A percentile compares a stretch with the other conserved stretches of the same genome.
Evolutionary conservation across 345 rosid genomes (phyloP).

Genomic region (Camelina laxa): DNA sequence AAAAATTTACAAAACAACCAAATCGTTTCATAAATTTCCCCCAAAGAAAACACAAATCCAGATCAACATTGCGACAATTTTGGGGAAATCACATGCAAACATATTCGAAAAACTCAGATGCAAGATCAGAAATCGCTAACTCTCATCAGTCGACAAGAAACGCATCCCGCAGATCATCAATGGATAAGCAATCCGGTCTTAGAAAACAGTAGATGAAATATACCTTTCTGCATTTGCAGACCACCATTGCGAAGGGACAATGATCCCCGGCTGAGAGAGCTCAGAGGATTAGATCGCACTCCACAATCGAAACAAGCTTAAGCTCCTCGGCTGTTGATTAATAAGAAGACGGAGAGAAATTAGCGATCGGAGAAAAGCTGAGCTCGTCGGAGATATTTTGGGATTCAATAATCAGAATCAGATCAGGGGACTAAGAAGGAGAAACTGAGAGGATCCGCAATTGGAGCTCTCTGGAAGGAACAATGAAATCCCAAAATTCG

Average conservation of each 20-base stretch:
- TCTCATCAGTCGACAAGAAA: no score
- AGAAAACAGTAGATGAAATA: not conserved
- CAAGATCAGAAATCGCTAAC: no score
- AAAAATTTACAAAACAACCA: conserved; percentile 4
- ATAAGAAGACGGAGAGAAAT: no score
- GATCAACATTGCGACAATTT: not conserved
- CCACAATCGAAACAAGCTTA: conserved; percentile 8
- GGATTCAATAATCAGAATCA: conserved; percentile 1
- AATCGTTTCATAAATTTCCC: not conserved
- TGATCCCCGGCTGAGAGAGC: not conserved
- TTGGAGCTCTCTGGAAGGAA: not conserved
- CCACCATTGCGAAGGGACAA: conserved; percentile 62
- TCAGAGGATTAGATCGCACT: conserved; percentile 5
- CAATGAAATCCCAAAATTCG: not conserved
- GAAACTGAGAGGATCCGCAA: conserved; percentile 24
- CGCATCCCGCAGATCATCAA: not conserved
- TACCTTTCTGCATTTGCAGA: conserved; percentile 96
- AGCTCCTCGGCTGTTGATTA: not conserved
- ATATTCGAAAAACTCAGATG: no score
- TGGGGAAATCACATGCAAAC: no score
- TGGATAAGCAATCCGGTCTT: not conserved
- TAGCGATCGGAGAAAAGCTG: not conserved
- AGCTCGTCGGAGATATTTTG: not conserved
- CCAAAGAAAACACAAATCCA: not conserved
- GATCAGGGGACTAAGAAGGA: conserved; percentile 20